phyloP scores from a whole-genome alignment of 163 green algal genomes.

The Scenedesmus sp. region DNA sequence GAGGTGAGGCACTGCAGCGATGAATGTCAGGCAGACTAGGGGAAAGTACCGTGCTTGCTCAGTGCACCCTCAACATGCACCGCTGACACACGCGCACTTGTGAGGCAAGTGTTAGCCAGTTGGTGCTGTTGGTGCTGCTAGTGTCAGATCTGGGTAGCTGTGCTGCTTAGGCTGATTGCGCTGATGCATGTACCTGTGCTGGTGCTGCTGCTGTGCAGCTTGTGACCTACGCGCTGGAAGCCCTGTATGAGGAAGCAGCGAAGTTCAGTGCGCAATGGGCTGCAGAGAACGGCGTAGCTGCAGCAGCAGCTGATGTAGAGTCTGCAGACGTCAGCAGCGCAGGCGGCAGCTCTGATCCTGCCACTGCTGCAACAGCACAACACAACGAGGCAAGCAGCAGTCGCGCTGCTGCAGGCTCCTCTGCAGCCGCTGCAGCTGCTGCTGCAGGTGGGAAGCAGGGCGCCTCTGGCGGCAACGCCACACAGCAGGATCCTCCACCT shows the following conservation, averaged over 20 bases:
- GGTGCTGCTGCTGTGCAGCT: background rate
- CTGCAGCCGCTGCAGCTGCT: background rate
- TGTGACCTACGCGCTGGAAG: background rate
- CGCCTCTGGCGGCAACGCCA: background rate
- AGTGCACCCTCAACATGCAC: too few relatives aligned
- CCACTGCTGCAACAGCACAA: background rate
- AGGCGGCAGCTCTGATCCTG: background rate
- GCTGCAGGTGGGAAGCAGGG: background rate
- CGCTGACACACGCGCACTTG: too few relatives aligned
- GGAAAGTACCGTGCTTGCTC: too few relatives aligned
- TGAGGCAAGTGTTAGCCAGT: too few relatives aligned
- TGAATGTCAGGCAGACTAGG: background rate
- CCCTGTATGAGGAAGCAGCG: constrained; percentile 24
- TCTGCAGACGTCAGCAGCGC: background rate
- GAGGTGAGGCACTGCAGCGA: background rate
- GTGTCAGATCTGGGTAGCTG: too few relatives aligned
- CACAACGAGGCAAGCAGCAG: background rate
- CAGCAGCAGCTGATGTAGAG: background rate
- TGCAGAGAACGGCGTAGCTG: background rate
- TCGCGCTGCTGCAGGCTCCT: background rate
- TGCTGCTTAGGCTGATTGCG: background rate
- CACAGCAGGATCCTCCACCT: background rate
- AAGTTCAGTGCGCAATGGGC: background rate
- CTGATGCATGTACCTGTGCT: background rate
- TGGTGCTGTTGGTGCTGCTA: too few relatives aligned